Evolutionary conservation across 192 early-diverging fungal species (phyloP).

Genomic region (Haplosporangium gracile): DNA sequence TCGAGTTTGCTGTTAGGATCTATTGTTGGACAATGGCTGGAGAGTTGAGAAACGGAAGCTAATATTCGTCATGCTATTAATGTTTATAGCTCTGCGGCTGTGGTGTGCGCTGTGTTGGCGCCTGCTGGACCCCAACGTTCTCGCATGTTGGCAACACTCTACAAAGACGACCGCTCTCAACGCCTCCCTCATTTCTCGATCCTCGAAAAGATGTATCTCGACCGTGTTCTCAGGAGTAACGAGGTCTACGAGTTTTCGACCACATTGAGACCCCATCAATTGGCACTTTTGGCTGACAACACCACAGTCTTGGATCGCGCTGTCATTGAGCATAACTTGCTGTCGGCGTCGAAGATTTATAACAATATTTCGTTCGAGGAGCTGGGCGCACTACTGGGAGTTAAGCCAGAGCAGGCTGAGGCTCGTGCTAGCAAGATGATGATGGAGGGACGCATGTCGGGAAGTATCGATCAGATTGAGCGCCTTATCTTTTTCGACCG

Average conservation of each 20-base stretch:
- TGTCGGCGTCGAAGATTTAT: constrained; percentile 92
- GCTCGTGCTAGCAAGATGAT: constrained; percentile 90
- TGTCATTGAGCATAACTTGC: constrained; percentile 95
- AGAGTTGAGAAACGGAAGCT: not conserved
- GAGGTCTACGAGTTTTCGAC: constrained; percentile 86
- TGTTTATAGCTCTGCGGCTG: constrained; percentile 72
- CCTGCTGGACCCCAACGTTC: constrained; percentile 91
- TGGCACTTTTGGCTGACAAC: constrained; percentile 78
- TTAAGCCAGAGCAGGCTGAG: constrained; percentile 88
- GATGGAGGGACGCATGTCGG: constrained; percentile 88
- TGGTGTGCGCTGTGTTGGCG: constrained; percentile 91
- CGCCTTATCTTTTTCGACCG: constrained; percentile 87
- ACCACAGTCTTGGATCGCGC: constrained; percentile 91
- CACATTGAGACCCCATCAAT: constrained; percentile 83
- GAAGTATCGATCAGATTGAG: constrained; percentile 94
- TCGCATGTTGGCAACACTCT: constrained; percentile 87
- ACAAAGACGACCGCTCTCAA: constrained; percentile 92
- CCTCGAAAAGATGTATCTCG: constrained; percentile 96
- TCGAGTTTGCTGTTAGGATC: not conserved
- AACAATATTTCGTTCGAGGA: constrained; percentile 93
- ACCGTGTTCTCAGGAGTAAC: constrained; percentile 80
- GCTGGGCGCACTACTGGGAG: constrained; percentile 81
- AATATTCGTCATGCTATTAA: too few species aligned
- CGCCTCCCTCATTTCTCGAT: constrained; percentile 80
- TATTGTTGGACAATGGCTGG: not conserved